A percentile compares a stretch with the other conserved stretches of the same genome.
Evolutionary conservation across 345 rosid species (phyloP).

Genomic region (Eucalyptus marginata): DNA sequence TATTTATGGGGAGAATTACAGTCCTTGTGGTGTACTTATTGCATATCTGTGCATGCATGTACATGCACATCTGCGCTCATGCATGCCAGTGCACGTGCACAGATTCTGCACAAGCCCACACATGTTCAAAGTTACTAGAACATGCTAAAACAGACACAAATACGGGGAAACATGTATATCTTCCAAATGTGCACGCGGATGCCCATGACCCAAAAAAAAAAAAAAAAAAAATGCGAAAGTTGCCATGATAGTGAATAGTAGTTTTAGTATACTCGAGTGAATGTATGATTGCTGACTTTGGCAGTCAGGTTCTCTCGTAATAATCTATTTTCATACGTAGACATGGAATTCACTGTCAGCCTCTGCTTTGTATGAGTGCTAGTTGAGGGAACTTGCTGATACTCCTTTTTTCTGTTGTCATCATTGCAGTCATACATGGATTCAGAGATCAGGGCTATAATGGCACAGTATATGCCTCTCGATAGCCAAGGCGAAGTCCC

Average conservation of each 20-base stretch:
- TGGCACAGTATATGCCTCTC: slow-evolving; percentile 98
- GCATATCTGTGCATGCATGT: neutral
- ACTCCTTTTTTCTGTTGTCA: neutral
- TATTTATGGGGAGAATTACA: neutral
- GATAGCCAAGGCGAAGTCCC: slow-evolving; percentile 76
- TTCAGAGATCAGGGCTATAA: slow-evolving; percentile 92
- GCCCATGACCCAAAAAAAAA: neutral
- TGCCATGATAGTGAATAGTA: neutral
- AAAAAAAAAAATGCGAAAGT: neutral
- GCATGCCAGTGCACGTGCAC: neutral
- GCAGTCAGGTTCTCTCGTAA: neutral
- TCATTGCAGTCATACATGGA: slow-evolving; percentile 83
- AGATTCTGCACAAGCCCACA: neutral
- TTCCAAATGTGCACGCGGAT: neutral
- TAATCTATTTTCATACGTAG: neutral
- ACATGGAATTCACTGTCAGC: neutral
- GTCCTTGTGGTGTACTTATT: neutral
- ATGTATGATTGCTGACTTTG: neutral
- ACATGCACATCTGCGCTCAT: neutral
- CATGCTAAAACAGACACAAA: neutral
- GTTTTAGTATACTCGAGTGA: neutral
- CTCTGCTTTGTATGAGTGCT: neutral
- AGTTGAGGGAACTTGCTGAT: neutral
- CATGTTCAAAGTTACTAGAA: neutral
- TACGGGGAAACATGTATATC: neutral